These are phyloP conservation scores for Daphne laureola DNA, from an alignment of 441 rosid species.

Conservation along the genomic window DNA sequence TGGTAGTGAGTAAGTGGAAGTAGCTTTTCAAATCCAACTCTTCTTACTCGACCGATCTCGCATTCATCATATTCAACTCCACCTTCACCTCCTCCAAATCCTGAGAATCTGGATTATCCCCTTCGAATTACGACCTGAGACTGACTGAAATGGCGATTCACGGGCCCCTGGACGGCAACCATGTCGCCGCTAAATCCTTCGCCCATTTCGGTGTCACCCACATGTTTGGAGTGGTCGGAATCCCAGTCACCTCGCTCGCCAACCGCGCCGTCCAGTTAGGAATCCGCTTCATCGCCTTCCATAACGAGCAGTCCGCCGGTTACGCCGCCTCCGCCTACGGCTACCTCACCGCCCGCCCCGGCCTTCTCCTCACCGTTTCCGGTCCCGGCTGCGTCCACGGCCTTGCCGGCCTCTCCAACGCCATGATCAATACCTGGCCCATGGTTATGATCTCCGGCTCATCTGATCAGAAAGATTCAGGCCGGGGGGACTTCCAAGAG, in stretches of 20 bases:
- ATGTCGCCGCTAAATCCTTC: slow-evolving; percentile 56
- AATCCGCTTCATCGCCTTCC: slow-evolving; percentile 86
- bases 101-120: no score
- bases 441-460: slow-evolving; percentile 92
- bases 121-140: no score
- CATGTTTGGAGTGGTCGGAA: slow-evolving; percentile 95
- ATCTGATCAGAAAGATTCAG: slow-evolving; percentile 64
- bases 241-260: slow-evolving; percentile 89
- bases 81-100: no score
- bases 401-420: slow-evolving; percentile 81
- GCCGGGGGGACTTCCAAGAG: slow-evolving; percentile 89
- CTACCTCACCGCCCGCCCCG: slow-evolving; percentile 75
- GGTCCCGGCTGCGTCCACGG: slow-evolving; percentile 98
- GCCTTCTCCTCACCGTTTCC: slow-evolving; percentile 81
- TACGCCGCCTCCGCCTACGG: slow-evolving; percentile 96
- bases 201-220: slow-evolving; percentile 67
- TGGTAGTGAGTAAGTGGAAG: no score
- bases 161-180: slow-evolving; percentile 60
- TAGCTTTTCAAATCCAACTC: no score
- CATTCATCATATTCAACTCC: no score
- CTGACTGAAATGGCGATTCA: slow-evolving; percentile 22
- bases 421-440: slow-evolving; percentile 85
- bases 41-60: no score
- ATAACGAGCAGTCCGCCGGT: slow-evolving; percentile 97
- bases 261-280: slow-evolving; percentile 70